Base-by-base conservation (phyloP, 257 asterid species). In the Ehretia macrophylla region DNA sequence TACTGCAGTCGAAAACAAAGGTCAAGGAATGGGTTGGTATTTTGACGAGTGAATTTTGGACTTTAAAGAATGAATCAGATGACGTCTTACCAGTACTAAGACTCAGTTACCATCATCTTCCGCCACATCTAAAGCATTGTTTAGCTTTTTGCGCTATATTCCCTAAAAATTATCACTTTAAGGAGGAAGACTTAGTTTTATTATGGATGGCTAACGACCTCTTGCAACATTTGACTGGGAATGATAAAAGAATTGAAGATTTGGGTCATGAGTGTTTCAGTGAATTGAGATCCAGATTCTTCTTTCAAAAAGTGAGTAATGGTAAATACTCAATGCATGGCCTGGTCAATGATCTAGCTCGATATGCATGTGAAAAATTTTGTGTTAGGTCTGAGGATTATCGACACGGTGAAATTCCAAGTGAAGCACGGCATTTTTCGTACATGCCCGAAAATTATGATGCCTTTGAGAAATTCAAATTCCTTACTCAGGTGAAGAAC, bases 281-380 rank as follows among this genome's bases (percentile, higher is more conserved):
- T n/a, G n/a, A n/a, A n/a, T n/a, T n/a, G n/a, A n/a, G n/a, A n/a
- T n/a, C n/a, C n/a, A n/a, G n/a, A n/a, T n/a, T n/a, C n/a, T n/a
- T n/a, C n/a, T n/a, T n/a, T n/a, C 16, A 14, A 14, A 51, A 35
- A 16, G 27, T 35, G 39, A 17, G 14, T 19, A 16, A 18, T 32
- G 21, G 16, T 10, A n/a, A n/a, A 1, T 63, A 35, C 3, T 10
- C 68, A 39, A 84, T 81, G 88, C 88, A 79, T 22, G 84, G 77
- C 49, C 79, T 84, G 48, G 75, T 84, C 52, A 84, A 81, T 55
- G 85, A 81, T 63, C 51, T 84, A 75, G 93, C 89, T 61, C 79
- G 73, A 13, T 65, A 68, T 59, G 83, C 77, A 21, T 81, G 80
- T 45, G 85, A 77, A 51, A 81, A 78, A 55, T 68, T 66, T 12